Conservation (phyloP, 352 stramenopile species). For the Phytophthora syringae region DNA sequence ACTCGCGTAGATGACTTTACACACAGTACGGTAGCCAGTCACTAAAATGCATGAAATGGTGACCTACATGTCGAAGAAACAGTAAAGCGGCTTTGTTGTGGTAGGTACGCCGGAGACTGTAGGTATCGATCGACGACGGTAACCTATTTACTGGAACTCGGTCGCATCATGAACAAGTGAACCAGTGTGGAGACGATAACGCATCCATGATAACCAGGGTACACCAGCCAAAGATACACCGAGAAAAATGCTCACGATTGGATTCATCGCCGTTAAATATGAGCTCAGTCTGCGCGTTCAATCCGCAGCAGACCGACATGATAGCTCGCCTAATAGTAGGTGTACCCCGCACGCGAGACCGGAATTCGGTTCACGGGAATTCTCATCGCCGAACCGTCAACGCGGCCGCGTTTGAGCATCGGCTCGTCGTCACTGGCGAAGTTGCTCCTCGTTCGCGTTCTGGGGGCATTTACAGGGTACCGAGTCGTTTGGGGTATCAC, state of each 20-base stretch:
- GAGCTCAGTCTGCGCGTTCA: slow-evolving; percentile 30
- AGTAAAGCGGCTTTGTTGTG: too few species aligned
- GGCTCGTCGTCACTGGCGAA: slow-evolving; percentile 40
- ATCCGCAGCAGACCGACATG: slow-evolving; percentile 24
- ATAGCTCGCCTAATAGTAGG: slow-evolving; percentile 36
- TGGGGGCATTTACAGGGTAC: slow-evolving; percentile 16
- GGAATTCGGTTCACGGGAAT: slow-evolving; percentile 27
- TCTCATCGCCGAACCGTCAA: slow-evolving; percentile 32
- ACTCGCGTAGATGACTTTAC: too few species aligned
- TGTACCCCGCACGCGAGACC: slow-evolving; percentile 15
- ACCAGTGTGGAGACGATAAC: not conserved
- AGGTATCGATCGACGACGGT: too few species aligned
- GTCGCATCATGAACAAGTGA: not conserved
- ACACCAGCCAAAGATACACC: not conserved
- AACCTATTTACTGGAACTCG: too few species aligned
- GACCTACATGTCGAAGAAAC: too few species aligned
- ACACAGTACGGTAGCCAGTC: too few species aligned
- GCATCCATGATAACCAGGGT: not conserved
- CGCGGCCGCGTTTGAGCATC: slow-evolving; percentile 38
- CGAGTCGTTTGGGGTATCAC: slow-evolving; percentile 22
- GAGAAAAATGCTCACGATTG: slow-evolving; percentile 8
- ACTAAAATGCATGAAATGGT: too few species aligned
- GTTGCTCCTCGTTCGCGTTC: slow-evolving; percentile 38
- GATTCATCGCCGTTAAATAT: slow-evolving; percentile 31
- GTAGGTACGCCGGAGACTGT: too few species aligned